These are phyloP conservation scores for Pichia sp. DNA, from an alignment of 1,139 yeast species.

Conservation along the genomic window DNA sequence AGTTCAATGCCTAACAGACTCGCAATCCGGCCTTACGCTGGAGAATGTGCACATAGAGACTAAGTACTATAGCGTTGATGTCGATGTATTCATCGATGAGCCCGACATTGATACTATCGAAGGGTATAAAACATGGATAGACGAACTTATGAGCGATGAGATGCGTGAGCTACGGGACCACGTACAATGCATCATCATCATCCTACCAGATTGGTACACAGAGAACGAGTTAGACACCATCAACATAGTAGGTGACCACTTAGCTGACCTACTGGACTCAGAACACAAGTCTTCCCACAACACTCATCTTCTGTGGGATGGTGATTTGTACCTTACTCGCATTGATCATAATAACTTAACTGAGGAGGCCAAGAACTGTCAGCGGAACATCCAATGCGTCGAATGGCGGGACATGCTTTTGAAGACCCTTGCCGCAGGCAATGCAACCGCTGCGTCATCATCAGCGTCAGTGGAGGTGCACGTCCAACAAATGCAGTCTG, in stretches of 20 bases:
- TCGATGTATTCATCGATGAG: slow-evolving; percentile 19
- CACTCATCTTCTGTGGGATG: slow-evolving; percentile 23
- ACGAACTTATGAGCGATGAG: slow-evolving; percentile 29
- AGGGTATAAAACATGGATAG: slow-evolving; percentile 27
- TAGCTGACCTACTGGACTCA: slow-evolving; percentile 15
- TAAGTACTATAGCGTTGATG: no score
- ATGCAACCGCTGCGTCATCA: no score
- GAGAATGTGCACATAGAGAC: no score
- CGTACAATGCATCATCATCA: slow-evolving; percentile 18
- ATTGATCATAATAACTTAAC: background rate
- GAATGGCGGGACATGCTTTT: background rate
- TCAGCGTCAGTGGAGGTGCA: no score
- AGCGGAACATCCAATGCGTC: background rate
- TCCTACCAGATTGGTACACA: no score
- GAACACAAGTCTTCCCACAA: slow-evolving; percentile 14
- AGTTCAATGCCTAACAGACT: no score
- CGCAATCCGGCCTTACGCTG: no score
- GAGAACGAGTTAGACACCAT: no score
- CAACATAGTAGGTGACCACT: background rate
- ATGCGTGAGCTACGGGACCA: slow-evolving; percentile 35
- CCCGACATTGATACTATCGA: slow-evolving; percentile 27
- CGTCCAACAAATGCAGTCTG: no score
- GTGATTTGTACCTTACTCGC: background rate
- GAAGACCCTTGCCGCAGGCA: no score
- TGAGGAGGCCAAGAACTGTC: background rate